A percentile compares a stretch with the other conserved stretches of the same genome.
phyloP scores from a whole-genome alignment of 352 stramenopile species.

The Globisporangium uncinulatum region DNA sequence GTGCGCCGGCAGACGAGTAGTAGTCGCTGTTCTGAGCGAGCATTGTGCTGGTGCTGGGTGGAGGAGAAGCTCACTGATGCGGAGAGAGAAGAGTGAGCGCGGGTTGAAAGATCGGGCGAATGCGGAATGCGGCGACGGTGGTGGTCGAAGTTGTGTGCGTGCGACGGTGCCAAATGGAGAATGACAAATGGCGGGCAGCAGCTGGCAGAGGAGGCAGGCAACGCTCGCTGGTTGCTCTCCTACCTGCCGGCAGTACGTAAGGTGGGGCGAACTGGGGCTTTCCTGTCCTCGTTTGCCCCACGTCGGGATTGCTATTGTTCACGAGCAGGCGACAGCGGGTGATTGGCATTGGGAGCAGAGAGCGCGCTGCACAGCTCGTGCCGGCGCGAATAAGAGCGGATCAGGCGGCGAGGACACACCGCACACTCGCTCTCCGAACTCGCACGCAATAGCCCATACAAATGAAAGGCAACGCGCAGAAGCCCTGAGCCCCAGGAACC shows the following conservation, averaged over 20 bases:
- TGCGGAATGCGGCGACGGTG: background rate
- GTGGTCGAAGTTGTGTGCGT: constrained; percentile 15
- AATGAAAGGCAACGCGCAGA: no score
- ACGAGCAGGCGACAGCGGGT: no score
- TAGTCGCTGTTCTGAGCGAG: constrained; percentile 57
- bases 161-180: constrained; percentile 59
- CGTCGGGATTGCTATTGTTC: no score
- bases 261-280: no score
- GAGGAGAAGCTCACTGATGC: background rate
- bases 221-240: background rate
- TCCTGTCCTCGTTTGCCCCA: no score
- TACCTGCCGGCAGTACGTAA: no score
- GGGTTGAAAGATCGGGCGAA: no score
- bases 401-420: background rate
- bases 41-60: constrained; percentile 11
- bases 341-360: background rate
- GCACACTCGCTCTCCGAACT: no score
- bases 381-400: constrained; percentile 1
- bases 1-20: constrained; percentile 32
- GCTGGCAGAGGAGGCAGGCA: constrained; percentile 27
- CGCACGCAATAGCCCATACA: no score
- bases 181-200: constrained; percentile 65
- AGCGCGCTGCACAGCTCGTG: background rate
- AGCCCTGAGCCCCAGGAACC: no score
- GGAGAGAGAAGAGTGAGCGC: background rate